Evolutionary conservation across 225 moss, liverwort and hornwort genomes (phyloP), one percentile per base, ranked within the genome.

Genomic region (Asterella californica): DNA sequence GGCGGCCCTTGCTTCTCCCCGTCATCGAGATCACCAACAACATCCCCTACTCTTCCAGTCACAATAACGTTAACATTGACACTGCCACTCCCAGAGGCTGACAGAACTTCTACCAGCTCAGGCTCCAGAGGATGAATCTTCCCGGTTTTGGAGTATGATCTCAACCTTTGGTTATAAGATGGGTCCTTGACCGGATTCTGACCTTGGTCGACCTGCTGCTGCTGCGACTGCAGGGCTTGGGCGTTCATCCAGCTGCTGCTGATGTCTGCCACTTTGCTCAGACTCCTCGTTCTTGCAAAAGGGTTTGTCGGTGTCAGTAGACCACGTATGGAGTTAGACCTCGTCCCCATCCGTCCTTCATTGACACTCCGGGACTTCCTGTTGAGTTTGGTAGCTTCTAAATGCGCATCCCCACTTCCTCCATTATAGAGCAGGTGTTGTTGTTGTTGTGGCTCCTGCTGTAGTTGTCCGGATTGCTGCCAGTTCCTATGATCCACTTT

Each of bases 201-300:
- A 9, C n/a, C 4, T 64, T 64, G 64, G 15, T 64, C 64, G 64
- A 64, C 10, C 42, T 19, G 53, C 12, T 54, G 53, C 53, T 19
- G 15, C 42, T 19, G 53, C 12, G 4, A 9, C 53, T 19, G 15
- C 68, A 1, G 21, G 5, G 14, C 19, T 19, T 38, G 19, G 24
- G 42, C 21, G 38, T 6, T 21, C 17, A 9, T 32, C 67, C 32
- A 67, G 33, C 32, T 29, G 70, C n/a, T n/a, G n/a, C 46, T 49
- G 36, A 73, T 18, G 49, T 73, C 73, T 1, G 49, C 48, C 46
- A 52, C 74, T 74, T 74, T 30, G 52, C 52, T 74, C 74, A 74
- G 74, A 32, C 74, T 74, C 53, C 74, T 74, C 8, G 74, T 34
- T 6, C 74, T 15, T 2, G 74, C 6, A 12, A 74, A 53, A 54